Evolutionary conservation across 805 yeast species (phyloP).

Genomic region (Candida germanica): DNA sequence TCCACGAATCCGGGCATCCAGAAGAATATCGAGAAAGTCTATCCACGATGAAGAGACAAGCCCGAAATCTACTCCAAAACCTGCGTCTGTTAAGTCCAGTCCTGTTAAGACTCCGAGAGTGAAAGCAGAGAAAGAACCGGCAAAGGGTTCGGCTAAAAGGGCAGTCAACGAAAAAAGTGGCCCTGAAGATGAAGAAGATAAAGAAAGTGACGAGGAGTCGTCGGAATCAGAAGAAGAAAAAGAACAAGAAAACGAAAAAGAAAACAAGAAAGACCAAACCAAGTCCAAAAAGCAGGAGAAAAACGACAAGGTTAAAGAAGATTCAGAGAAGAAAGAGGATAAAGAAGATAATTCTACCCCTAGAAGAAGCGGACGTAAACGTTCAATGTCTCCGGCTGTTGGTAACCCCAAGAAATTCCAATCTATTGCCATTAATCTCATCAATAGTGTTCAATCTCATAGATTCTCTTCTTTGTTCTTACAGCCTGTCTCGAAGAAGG

Average conservation of each 20-base stretch:
- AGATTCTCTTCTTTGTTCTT: conserved; percentile 72
- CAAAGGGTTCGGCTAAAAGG: not conserved
- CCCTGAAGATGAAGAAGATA: conserved; percentile 5
- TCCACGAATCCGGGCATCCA: conserved; percentile 1
- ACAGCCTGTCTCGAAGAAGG: conserved; percentile 62
- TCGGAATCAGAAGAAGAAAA: conserved; percentile 7
- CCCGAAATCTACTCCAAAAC: not conserved
- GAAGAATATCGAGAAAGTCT: conserved; percentile 2
- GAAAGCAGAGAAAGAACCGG: not conserved
- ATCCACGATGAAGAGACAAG: conserved; percentile 1
- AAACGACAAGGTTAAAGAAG: conserved; percentile 16
- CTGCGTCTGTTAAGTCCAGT: not conserved
- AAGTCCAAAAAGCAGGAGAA: conserved; percentile 13
- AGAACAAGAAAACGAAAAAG: conserved; percentile 7
- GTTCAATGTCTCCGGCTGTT: conserved; percentile 18
- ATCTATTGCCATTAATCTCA: conserved; percentile 55
- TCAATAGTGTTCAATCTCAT: conserved; percentile 65
- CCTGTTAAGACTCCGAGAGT: not conserved
- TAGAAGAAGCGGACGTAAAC: conserved; percentile 11
- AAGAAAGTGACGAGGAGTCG: conserved; percentile 4
- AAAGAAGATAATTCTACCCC: conserved; percentile 3
- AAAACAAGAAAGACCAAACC: conserved; percentile 2
- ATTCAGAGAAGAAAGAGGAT: conserved; percentile 8
- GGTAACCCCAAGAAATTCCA: conserved; percentile 53
- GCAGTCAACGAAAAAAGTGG: conserved; percentile 5